Conservation (phyloP, 202 grass and related monocot genomes). For the Cymbopogon flexuosus region DNA sequence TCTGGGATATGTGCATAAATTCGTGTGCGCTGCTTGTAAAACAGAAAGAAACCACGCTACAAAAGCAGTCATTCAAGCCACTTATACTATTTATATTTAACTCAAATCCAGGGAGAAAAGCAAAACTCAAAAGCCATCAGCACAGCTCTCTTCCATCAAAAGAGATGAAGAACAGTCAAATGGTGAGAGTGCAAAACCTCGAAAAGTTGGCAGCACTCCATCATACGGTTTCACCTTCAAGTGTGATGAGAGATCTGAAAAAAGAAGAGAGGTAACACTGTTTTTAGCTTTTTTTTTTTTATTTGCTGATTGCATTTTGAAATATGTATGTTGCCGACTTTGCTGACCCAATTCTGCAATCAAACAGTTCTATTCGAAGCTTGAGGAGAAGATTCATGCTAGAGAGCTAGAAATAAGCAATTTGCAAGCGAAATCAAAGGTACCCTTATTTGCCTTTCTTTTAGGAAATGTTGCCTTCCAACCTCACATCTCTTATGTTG, state of each 20-base stretch:
- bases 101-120: constrained; percentile 39
- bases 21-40: neutral
- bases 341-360: constrained; percentile 14
- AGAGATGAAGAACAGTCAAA: constrained; percentile 44
- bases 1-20: neutral
- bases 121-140: constrained; percentile 39
- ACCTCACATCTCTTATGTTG: neutral
- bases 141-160: constrained; percentile 37
- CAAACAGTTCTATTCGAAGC: constrained; percentile 79
- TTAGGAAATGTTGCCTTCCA: neutral
- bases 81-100: constrained; percentile 33
- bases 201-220: constrained; percentile 36
- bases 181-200: constrained; percentile 40
- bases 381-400: constrained; percentile 84
- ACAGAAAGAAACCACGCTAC: neutral
- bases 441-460: constrained; percentile 12
- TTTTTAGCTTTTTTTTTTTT: neutral
- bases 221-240: constrained; percentile 63
- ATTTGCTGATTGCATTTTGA: constrained; percentile 4
- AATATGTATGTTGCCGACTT: constrained; percentile 4
- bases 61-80: neutral
- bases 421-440: constrained; percentile 91
- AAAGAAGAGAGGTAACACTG: constrained; percentile 48
- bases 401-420: constrained; percentile 85
- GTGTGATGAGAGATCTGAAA: constrained; percentile 61